phyloP scores from a whole-genome alignment of 23 red algal species.

The Gracilaria caudata region DNA sequence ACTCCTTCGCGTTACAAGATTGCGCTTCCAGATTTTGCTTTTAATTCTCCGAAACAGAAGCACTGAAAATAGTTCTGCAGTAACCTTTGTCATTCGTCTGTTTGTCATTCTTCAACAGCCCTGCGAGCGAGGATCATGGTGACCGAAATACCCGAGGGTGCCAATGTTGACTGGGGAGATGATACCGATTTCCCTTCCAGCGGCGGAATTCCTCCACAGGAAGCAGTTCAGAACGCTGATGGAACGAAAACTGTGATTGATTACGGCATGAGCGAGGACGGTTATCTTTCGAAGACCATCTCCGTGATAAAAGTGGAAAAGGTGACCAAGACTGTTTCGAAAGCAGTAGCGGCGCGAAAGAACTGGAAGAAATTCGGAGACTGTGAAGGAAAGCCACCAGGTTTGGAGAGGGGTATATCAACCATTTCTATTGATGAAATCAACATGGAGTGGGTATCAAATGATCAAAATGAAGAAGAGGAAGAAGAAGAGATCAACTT shows the following conservation, averaged over 20 bases:
- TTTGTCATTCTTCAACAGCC: too few relatives aligned
- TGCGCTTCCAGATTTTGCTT: too few relatives aligned
- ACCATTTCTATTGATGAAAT: constrained; percentile 82
- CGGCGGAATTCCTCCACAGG: constrained; percentile 86
- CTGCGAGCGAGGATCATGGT: not conserved
- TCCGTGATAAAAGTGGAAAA: constrained; percentile 66
- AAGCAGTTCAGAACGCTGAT: constrained; percentile 79
- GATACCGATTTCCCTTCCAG: constrained; percentile 60
- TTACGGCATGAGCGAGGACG: constrained; percentile 86
- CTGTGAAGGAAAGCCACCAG: constrained; percentile 65
- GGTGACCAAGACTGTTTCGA: constrained; percentile 73
- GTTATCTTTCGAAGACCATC: constrained; percentile 75
- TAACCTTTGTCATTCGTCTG: not conserved
- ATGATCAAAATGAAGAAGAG: constrained; percentile 58
- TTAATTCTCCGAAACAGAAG: too few relatives aligned
- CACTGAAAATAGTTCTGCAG: too few relatives aligned
- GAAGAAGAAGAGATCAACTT: constrained; percentile 85
- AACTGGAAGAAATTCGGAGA: constrained; percentile 94
- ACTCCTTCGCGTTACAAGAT: too few relatives aligned
- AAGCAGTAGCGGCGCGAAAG: constrained; percentile 78
- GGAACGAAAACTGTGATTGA: constrained; percentile 92
- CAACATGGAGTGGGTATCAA: constrained; percentile 80
- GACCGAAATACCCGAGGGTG: constrained; percentile 9
- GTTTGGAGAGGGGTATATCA: constrained; percentile 76
- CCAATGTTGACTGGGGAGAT: constrained; percentile 77